Percentiles rank a stretch among this genome's conserved stretches.
phyloP scores from a whole-genome alignment of 441 rosid species.

The Populus trichocarpa region DNA sequence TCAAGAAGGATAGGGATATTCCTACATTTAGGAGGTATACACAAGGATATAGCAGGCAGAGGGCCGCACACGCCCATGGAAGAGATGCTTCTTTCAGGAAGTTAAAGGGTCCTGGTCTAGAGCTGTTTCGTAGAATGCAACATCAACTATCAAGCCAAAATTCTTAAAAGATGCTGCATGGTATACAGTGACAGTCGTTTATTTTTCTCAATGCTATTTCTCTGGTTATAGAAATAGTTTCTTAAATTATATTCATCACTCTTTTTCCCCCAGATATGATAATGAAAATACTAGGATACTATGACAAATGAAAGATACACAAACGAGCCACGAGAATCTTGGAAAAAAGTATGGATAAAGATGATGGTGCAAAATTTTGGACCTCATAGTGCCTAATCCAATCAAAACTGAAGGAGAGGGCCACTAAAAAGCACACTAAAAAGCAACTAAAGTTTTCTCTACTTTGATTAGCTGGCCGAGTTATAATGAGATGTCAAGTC shows the following conservation, averaged over 20 bases:
- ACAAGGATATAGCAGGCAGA: background rate
- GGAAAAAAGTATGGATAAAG: background rate
- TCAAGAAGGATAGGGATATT: background rate
- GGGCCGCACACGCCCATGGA: background rate
- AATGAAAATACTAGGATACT: background rate
- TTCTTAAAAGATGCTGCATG: background rate
- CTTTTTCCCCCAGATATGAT: background rate
- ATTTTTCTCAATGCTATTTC: background rate
- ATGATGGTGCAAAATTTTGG: background rate
- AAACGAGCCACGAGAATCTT: background rate
- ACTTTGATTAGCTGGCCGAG: background rate
- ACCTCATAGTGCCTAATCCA: background rate
- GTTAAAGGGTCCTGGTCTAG: background rate
- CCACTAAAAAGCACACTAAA: background rate
- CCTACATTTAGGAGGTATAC: background rate
- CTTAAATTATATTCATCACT: background rate
- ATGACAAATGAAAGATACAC: background rate
- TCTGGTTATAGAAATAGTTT: background rate
- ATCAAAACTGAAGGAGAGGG: background rate
- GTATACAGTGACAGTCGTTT: background rate
- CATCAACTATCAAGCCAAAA: background rate
- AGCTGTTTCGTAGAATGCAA: background rate
- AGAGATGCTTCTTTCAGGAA: background rate
- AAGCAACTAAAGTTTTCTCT: background rate
- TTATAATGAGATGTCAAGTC: too few relatives aligned